These are phyloP conservation scores for Trametopsis cervina DNA, from an alignment of 768 basidiomycete species.

Conservation along the genomic window DNA sequence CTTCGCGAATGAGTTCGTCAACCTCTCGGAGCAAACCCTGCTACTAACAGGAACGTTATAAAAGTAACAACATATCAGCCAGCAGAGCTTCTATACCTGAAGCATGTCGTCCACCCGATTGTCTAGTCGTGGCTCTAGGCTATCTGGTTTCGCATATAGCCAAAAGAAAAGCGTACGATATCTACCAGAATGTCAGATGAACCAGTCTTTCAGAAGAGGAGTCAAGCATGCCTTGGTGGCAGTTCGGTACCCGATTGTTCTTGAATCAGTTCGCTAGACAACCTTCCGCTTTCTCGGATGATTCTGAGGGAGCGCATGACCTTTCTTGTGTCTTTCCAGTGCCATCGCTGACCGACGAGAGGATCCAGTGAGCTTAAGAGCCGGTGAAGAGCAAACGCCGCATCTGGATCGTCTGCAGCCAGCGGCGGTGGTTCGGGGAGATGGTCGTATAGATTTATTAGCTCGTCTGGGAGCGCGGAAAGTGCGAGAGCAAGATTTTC, in stretches of 20 bases:
- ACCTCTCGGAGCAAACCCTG: constrained; percentile 81
- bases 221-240: constrained; percentile 42
- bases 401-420: constrained; percentile 46
- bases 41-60: constrained; percentile 29
- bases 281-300: constrained; percentile 60
- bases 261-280: constrained; percentile 58
- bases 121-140: constrained; percentile 64
- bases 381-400: constrained; percentile 56
- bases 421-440: constrained; percentile 57
- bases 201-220: not conserved
- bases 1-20: constrained; percentile 34
- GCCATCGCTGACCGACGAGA: constrained; percentile 76
- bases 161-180: constrained; percentile 87
- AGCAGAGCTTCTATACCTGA: constrained; percentile 40
- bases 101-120: constrained; percentile 86
- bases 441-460: constrained; percentile 42
- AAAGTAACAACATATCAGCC: constrained; percentile 1
- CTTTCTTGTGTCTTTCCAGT: constrained; percentile 93
- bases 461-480: constrained; percentile 36
- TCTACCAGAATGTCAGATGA: constrained; percentile 31
- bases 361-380: constrained; percentile 69
- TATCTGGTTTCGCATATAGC: constrained; percentile 69
- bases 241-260: constrained; percentile 46
- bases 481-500: constrained; percentile 25
- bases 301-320: constrained; percentile 75